These are phyloP conservation scores for Cystobasidium pallidum DNA, from an alignment of 1,284 basidiomycete genomes.

Conservation along the genomic window DNA sequence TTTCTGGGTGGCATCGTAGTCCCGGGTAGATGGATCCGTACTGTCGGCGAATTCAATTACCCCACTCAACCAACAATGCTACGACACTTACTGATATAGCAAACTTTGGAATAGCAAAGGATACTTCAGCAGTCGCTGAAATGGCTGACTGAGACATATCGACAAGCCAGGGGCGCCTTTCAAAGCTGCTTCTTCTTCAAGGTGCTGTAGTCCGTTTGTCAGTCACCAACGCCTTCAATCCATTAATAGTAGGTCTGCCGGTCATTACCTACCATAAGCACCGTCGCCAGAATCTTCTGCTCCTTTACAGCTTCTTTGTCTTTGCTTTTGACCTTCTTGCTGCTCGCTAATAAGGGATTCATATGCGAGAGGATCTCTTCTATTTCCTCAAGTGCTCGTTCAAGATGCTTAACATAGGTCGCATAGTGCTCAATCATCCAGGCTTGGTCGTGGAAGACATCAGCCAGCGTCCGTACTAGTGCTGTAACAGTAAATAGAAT, in stretches of 20 bases:
- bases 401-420: constrained; percentile 86
- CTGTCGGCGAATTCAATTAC: constrained; percentile 59
- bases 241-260: no score
- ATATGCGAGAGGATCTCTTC: constrained; percentile 74
- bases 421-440: constrained; percentile 89
- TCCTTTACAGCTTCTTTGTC: constrained; percentile 72
- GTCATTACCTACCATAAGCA: constrained; percentile 60
- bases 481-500: constrained; percentile 54
- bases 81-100: constrained; percentile 49
- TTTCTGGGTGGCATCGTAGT: constrained; percentile 83
- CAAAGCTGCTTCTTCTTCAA: constrained; percentile 78
- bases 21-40: constrained; percentile 93
- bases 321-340: constrained; percentile 68
- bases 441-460: constrained; percentile 89
- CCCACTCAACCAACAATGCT: no score
- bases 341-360: constrained; percentile 45
- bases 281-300: constrained; percentile 65
- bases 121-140: constrained; percentile 94
- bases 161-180: constrained; percentile 90
- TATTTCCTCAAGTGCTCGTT: constrained; percentile 81
- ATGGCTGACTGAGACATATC: constrained; percentile 93
- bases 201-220: constrained; percentile 56
- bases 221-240: neutral
- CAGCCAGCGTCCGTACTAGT: constrained; percentile 83
- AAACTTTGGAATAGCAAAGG: constrained; percentile 75